Percentiles rank a stretch among this genome's conserved stretches.
These are phyloP conservation scores for Apiotrichum sp. DNA, from an alignment of 1,284 basidiomycete species.

Conservation along the genomic window DNA sequence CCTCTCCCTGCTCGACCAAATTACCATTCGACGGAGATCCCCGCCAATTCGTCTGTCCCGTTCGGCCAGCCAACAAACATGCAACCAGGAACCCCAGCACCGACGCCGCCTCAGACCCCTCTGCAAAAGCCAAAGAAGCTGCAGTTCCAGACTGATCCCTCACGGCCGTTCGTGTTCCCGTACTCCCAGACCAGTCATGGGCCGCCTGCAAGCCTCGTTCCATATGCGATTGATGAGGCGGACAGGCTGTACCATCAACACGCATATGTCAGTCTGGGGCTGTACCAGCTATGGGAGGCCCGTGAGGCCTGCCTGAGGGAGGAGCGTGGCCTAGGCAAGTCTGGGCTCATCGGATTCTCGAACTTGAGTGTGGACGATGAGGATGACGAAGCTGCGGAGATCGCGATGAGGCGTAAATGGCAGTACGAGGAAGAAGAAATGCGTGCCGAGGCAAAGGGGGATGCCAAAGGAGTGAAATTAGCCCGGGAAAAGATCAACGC, in stretches of 20 bases:
- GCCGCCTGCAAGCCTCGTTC: constrained; percentile 57
- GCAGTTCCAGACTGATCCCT: constrained; percentile 97
- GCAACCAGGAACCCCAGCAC: constrained; percentile 74
- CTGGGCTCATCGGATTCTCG: constrained; percentile 56
- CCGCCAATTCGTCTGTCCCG: constrained; percentile 19
- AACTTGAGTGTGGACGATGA: constrained; percentile 24
- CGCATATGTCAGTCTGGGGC: constrained; percentile 79
- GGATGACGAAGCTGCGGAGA: constrained; percentile 45
- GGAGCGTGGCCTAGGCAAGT: constrained; percentile 71
- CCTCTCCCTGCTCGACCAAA: constrained; percentile 88
- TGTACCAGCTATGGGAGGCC: constrained; percentile 92
- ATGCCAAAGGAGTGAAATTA: constrained; percentile 57
- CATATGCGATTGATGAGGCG: constrained; percentile 92
- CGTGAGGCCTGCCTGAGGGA: constrained; percentile 90
- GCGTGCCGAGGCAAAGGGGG: constrained; percentile 47
- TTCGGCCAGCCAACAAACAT: constrained; percentile 6
- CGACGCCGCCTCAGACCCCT: constrained; percentile 73
- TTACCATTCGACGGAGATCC: constrained; percentile 57
- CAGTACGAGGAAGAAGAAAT: constrained; percentile 58
- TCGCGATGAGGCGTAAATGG: constrained; percentile 58
- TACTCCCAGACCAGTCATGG: constrained; percentile 59
- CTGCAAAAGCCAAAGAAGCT: constrained; percentile 88
- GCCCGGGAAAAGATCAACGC: constrained; percentile 67
- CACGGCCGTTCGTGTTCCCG: constrained; percentile 88
- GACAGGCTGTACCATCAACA: constrained; percentile 83